phyloP scores from a whole-genome alignment of 2,329 filamentous ascomycete species.

The Penicillium sp. region DNA sequence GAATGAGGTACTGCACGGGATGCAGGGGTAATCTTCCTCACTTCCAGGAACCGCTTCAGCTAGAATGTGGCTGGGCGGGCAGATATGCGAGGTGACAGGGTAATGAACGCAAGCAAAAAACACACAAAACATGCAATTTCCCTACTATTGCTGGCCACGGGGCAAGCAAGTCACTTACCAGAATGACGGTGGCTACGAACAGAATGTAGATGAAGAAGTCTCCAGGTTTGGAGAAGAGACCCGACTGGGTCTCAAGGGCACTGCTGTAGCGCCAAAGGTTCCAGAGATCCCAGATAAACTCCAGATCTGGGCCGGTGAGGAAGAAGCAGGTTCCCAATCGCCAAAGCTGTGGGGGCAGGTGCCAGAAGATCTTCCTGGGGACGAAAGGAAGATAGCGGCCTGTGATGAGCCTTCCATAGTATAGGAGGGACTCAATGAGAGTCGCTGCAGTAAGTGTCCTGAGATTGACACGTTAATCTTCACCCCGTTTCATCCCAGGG shows the following conservation, averaged over 20 bases:
- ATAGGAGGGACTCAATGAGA: conserved; percentile 62
- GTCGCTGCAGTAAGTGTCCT: conserved; percentile 70
- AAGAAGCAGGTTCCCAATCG: conserved; percentile 60
- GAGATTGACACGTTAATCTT: conserved; percentile 33
- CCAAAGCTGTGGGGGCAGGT: conserved; percentile 62
- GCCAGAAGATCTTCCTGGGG: conserved; percentile 49
- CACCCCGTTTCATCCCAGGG: background rate
- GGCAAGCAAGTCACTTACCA: conserved; percentile 65
- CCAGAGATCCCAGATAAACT: conserved; percentile 72
- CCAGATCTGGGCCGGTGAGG: conserved; percentile 56
- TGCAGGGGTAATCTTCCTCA: conserved; percentile 78
- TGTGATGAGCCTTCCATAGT: conserved; percentile 60
- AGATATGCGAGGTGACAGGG: conserved; percentile 67
- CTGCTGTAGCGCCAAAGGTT: conserved; percentile 77
- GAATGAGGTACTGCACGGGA: conserved; percentile 60
- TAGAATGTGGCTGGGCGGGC: conserved; percentile 71
- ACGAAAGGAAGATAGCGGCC: conserved; percentile 56
- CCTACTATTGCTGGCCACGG: conserved; percentile 15
- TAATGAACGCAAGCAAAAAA: conserved; percentile 20
- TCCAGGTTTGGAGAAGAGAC: conserved; percentile 72
- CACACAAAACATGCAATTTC: conserved; percentile 17
- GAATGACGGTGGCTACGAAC: conserved; percentile 69
- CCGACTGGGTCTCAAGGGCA: conserved; percentile 69
- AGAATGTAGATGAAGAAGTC: conserved; percentile 79
- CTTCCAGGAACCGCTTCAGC: conserved; percentile 82